Conservation (phyloP, 1,284 basidiomycete species). For the Crepidotus sp. region DNA sequence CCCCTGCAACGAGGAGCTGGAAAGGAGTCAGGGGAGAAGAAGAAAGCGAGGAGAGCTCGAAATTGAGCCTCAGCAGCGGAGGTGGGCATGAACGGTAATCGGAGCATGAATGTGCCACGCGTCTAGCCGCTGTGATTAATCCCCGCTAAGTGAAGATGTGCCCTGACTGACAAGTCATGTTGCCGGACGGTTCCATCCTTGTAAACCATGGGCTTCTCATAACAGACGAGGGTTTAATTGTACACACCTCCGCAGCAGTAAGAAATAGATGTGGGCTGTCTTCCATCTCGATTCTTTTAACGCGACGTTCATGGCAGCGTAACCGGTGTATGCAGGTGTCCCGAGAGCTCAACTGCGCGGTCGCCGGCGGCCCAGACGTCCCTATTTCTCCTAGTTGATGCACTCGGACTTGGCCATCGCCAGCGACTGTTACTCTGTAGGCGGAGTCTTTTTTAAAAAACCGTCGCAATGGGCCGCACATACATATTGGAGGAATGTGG, state of each 20-base stretch:
- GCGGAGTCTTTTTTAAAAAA: constrained; percentile 18
- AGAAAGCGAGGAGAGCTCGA: constrained; percentile 56
- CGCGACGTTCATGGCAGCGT: constrained; percentile 58
- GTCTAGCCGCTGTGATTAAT: too few species aligned
- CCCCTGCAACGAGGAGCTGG: constrained; percentile 69
- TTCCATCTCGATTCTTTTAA: constrained; percentile 79
- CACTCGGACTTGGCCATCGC: constrained; percentile 73
- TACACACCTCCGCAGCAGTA: constrained; percentile 69
- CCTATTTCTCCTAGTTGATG: constrained; percentile 62
- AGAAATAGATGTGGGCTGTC: constrained; percentile 79
- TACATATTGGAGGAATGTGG: constrained; percentile 63
- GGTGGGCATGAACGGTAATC: constrained; percentile 46
- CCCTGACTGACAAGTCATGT: constrained; percentile 54
- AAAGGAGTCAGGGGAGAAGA: constrained; percentile 64
- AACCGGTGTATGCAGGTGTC: constrained; percentile 47
- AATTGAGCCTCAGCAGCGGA: constrained; percentile 54
- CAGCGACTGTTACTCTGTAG: constrained; percentile 65
- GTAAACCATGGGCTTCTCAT: background rate
- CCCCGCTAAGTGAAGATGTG: too few species aligned
- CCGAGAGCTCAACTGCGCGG: constrained; percentile 32
- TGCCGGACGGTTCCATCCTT: constrained; percentile 58
- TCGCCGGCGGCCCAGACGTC: constrained; percentile 23
- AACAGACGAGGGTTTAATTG: background rate
- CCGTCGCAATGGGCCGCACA: constrained; percentile 26
- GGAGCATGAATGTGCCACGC: constrained; percentile 44